Percentiles rank a stretch among this genome's conserved stretches.
These are phyloP conservation scores for Colletotrichum agaves DNA, from an alignment of 2,329 filamentous ascomycete genomes.

Conservation along the genomic window DNA sequence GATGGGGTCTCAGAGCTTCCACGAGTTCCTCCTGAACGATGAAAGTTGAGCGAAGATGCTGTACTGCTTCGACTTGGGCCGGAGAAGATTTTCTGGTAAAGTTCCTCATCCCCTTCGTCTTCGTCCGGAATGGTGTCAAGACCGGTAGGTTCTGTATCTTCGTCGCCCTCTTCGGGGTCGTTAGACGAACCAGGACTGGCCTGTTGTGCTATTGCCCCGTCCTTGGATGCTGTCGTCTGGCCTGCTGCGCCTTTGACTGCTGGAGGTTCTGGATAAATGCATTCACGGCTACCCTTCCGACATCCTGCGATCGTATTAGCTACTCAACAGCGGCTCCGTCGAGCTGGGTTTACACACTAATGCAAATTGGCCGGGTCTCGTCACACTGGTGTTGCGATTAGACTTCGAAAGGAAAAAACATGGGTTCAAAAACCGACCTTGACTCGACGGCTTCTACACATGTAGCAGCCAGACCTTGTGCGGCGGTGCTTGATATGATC, in stretches of 20 bases:
- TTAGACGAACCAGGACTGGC: constrained; percentile 65
- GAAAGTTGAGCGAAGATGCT: constrained; percentile 50
- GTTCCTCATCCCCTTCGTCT: constrained; percentile 53
- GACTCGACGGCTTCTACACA: constrained; percentile 87
- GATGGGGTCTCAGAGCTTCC: constrained; percentile 66
- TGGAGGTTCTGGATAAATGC: constrained; percentile 83
- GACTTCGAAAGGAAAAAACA: constrained; percentile 1
- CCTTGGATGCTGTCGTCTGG: constrained; percentile 50
- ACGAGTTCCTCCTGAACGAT: constrained; percentile 49
- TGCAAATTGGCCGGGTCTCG: constrained; percentile 86
- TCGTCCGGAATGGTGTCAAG: constrained; percentile 67
- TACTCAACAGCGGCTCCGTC: constrained; percentile 30
- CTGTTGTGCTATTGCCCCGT: constrained; percentile 50
- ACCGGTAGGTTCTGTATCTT: constrained; percentile 49
- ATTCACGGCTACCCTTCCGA: constrained; percentile 90
- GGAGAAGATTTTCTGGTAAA: constrained; percentile 36
- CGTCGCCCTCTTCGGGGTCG: constrained; percentile 60
- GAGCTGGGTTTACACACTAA: constrained; percentile 63
- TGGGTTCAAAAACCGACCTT: constrained; percentile 64
- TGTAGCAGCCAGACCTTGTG: constrained; percentile 93
- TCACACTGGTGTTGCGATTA: constrained; percentile 75
- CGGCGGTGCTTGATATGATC: constrained; percentile 92
- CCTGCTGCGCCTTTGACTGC: constrained; percentile 52
- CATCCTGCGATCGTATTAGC: constrained; percentile 70
- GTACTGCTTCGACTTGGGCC: constrained; percentile 51